phyloP scores from a whole-genome alignment of 139 green algal genomes.

The Picochlorum sp. region DNA sequence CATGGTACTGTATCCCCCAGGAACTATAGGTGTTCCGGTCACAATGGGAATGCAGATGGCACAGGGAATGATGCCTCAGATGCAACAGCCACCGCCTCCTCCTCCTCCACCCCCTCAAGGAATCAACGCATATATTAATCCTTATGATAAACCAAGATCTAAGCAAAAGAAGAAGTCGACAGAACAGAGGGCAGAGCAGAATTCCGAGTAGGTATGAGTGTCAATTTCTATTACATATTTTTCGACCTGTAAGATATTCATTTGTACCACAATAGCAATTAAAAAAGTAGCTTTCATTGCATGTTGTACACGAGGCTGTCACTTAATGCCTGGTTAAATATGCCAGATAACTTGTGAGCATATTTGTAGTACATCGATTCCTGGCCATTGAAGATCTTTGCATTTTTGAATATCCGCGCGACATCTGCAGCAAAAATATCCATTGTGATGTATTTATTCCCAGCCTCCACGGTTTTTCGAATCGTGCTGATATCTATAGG shows the following conservation, averaged over 20 bases:
- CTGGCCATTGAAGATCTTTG: slow-evolving; percentile 70
- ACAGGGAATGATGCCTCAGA: slow-evolving; percentile 4
- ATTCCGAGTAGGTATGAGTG: too few relatives aligned
- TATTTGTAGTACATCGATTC: slow-evolving; percentile 84
- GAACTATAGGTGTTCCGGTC: slow-evolving; percentile 5
- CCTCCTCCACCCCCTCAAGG: neutral
- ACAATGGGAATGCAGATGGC: neutral
- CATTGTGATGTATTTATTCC: slow-evolving; percentile 78
- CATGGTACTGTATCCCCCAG: slow-evolving; percentile 1
- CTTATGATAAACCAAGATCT: too few relatives aligned
- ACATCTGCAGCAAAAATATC: slow-evolving; percentile 93
- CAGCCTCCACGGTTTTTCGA: slow-evolving; percentile 39
- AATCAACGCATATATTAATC: too few relatives aligned
- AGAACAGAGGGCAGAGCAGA: too few relatives aligned
- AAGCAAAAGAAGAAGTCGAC: too few relatives aligned
- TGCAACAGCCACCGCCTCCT: neutral
- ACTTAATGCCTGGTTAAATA: slow-evolving; percentile 26
- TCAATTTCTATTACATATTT: too few relatives aligned
- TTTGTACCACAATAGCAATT: too few relatives aligned
- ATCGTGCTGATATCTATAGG: slow-evolving; percentile 75
- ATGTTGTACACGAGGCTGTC: neutral
- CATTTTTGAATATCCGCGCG: slow-evolving; percentile 77
- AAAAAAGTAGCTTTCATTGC: neutral
- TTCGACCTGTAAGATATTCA: too few relatives aligned
- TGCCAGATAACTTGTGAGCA: slow-evolving; percentile 47